Evolutionary conservation across 2,329 filamentous ascomycete genomes (phyloP).

Genomic region (Lachnellula suecica): DNA sequence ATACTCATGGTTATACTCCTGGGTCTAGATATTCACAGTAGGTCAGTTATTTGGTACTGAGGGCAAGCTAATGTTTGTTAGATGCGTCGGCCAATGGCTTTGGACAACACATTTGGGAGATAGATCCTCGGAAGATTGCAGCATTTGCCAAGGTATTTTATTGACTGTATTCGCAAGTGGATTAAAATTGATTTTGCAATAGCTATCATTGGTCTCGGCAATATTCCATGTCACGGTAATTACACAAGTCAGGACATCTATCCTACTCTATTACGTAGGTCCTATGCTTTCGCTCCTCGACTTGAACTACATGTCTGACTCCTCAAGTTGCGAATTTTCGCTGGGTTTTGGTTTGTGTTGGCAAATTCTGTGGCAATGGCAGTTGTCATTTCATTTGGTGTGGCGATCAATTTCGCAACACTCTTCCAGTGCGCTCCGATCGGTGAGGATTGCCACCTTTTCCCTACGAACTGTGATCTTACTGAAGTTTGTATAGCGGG

Average conservation of each 20-base stretch:
- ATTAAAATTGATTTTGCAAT: background rate
- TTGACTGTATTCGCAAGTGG: background rate
- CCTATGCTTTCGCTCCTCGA: background rate
- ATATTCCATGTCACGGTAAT: conserved; percentile 14
- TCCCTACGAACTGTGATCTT: background rate
- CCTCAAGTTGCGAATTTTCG: conserved; percentile 19
- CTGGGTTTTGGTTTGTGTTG: conserved; percentile 1
- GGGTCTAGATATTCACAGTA: conserved; percentile 13
- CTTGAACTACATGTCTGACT: background rate
- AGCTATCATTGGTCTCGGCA: conserved; percentile 17
- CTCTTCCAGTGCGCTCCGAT: conserved; percentile 24
- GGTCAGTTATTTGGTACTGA: background rate
- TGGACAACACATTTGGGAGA: conserved; percentile 17
- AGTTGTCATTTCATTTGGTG: conserved; percentile 2
- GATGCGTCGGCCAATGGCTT: conserved; percentile 13
- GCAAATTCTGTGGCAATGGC: conserved; percentile 1
- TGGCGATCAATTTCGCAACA: conserved; percentile 11
- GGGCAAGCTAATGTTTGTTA: background rate
- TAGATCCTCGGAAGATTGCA: conserved; percentile 7
- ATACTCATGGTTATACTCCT: conserved; percentile 7
- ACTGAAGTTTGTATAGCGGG: conserved; percentile 6
- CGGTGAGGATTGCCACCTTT: conserved; percentile 6
- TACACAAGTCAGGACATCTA: conserved; percentile 16
- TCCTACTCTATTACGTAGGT: conserved; percentile 21
- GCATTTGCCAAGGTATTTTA: conserved; percentile 10